Evolutionary conservation across 805 yeast species (phyloP).

Genomic region (Wickerhamomyces kurtzmanii): DNA sequence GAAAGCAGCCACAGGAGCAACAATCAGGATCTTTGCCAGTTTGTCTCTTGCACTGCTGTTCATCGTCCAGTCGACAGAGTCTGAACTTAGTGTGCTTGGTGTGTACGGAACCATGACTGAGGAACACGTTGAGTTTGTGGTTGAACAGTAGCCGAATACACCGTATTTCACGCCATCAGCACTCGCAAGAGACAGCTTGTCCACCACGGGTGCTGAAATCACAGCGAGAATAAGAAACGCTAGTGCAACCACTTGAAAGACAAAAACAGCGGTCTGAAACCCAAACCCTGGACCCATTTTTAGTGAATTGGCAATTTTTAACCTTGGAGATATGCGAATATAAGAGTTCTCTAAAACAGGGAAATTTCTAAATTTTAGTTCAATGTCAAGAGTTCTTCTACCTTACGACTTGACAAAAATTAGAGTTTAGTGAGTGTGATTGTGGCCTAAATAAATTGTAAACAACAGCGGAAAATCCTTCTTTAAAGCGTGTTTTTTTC

Average conservation of each 20-base stretch:
- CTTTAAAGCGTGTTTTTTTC: too few species aligned
- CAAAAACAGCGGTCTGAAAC: slow-evolving; percentile 28
- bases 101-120: slow-evolving; percentile 33
- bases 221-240: slow-evolving; percentile 56
- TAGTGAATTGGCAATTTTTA: too few species aligned
- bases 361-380: too few species aligned
- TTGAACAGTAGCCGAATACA: slow-evolving; percentile 53
- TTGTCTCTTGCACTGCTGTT: slow-evolving; percentile 33
- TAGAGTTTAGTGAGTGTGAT: too few species aligned
- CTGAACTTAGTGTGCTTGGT: slow-evolving; percentile 19
- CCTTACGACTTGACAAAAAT: too few species aligned
- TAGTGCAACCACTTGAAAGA: slow-evolving; percentile 40
- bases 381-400: too few species aligned
- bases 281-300: slow-evolving; percentile 24
- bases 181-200: slow-evolving; percentile 37
- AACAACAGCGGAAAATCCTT: too few species aligned
- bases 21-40: slow-evolving; percentile 44
- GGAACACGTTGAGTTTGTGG: slow-evolving; percentile 24
- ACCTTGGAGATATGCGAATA: too few species aligned
- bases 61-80: slow-evolving; percentile 41
- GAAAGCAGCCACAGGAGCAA: slow-evolving; percentile 62
- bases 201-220: slow-evolving; percentile 50
- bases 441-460: too few species aligned
- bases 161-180: slow-evolving; percentile 43
- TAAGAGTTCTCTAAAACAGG: too few species aligned